Conservation (phyloP, 768 basidiomycete genomes). For the Kwoniella shandongensis region DNA sequence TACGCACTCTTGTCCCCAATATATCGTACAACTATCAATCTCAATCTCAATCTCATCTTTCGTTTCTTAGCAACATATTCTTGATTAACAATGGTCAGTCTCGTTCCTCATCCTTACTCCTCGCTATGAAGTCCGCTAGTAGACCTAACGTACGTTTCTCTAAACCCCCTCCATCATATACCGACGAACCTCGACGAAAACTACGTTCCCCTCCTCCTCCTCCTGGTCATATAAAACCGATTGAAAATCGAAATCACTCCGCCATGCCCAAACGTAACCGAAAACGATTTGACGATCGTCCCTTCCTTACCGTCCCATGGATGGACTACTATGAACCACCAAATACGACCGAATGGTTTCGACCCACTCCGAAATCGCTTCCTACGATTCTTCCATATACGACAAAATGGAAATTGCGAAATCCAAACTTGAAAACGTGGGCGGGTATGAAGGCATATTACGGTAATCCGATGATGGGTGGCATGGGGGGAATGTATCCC, state of each 20-base stretch:
- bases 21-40: too few relatives aligned
- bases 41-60: too few relatives aligned
- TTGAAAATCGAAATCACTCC: not conserved
- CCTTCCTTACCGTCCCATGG: conserved; percentile 12
- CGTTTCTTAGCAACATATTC: too few relatives aligned
- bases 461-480: conserved; percentile 28
- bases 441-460: conserved; percentile 33
- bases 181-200: conserved; percentile 1
- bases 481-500: conserved; percentile 16
- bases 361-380: conserved; percentile 35
- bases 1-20: too few relatives aligned
- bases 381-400: conserved; percentile 22
- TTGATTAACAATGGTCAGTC: too few relatives aligned
- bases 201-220: conserved; percentile 13
- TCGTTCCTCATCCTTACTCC: too few relatives aligned
- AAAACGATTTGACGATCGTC: too few relatives aligned
- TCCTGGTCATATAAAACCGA: conserved; percentile 2
- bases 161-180: not conserved
- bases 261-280: too few relatives aligned
- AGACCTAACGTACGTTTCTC: conserved; percentile 22
- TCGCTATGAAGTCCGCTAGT: too few relatives aligned
- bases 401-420: conserved; percentile 42
- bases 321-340: conserved; percentile 28
- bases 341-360: not conserved
- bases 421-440: conserved; percentile 34